These are phyloP conservation scores for Colletotrichum lindemuthianum DNA, from an alignment of 2,329 filamentous ascomycete genomes.

Conservation along the genomic window DNA sequence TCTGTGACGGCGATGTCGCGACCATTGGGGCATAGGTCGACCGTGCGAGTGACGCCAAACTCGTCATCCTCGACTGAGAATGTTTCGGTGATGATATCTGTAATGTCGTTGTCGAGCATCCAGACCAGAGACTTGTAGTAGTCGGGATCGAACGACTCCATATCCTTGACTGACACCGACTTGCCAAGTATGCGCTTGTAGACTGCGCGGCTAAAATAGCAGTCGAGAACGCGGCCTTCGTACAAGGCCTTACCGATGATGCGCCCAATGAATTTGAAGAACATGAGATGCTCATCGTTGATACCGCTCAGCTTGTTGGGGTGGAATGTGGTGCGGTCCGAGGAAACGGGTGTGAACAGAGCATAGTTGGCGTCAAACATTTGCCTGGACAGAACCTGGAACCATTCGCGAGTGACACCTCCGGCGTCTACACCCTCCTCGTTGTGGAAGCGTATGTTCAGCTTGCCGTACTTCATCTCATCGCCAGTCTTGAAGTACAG, in stretches of 20 bases:
- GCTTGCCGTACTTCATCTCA: constrained; percentile 98
- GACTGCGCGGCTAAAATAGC: constrained; percentile 97
- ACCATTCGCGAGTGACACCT: constrained; percentile 98
- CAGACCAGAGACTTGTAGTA: constrained; percentile 99
- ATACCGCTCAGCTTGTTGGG: constrained; percentile 93
- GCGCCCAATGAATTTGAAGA: constrained; percentile 99
- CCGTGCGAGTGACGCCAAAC: constrained; percentile 88
- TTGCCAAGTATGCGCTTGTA: constrained; percentile 98
- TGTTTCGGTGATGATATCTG: constrained; percentile 95
- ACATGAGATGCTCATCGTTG: constrained; percentile 95
- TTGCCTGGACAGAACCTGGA: constrained; percentile 94
- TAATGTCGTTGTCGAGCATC: constrained; percentile 99
- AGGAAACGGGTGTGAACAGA: constrained; percentile 94
- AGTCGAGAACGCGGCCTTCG: constrained; percentile 94
- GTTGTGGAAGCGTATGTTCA: constrained; percentile 96
- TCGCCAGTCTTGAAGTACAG: constrained; percentile 96
- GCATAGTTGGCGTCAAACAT: constrained; percentile 99
- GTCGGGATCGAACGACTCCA: constrained; percentile 97
- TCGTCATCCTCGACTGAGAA: constrained; percentile 95
- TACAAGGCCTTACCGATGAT: constrained; percentile 99
- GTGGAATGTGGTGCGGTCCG: constrained; percentile 98
- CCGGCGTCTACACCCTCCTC: constrained; percentile 98
- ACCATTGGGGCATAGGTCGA: constrained; percentile 88
- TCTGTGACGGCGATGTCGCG: constrained; percentile 94
- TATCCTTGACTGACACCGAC: constrained; percentile 96